Base-by-base conservation (phyloP, 768 basidiomycete species). In the Suillus ampliporus region DNA sequence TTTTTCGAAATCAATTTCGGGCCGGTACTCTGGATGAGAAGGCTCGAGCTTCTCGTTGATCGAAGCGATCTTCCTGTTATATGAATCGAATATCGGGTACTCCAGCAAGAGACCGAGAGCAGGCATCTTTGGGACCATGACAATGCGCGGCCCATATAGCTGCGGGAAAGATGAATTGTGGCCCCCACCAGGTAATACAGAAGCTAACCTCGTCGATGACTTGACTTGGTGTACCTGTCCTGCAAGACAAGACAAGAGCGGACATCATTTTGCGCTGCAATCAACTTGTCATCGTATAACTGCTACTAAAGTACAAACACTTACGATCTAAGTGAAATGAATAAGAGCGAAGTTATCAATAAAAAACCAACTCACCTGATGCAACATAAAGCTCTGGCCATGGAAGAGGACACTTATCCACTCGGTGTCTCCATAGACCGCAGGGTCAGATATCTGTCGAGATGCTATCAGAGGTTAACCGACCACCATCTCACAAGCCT, bases 311-410 rank as follows among this genome's bases (percentile, higher is more conserved):
- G 26, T 26, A 2, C 10, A 46, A 40, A 4, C 26, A 2, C 76
- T 71, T 61, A 75, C 76, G 58, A 75, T 77, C 74, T 75, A 62
- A 40, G 53, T 37, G 13, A 58, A 62, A 48, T 57, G 61, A 51
- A 61, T 61, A 72, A 68, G 61, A 67, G 63, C 43, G 37, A 41
- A 74, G 80, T 62, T 67, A 65, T 46, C 21, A 28, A 31, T 37
- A 14, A 23, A 31, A 62, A 40, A 52, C 71, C 37, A n/a, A 78
- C 83, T 58, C 69, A 95, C 95, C 82, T 99, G 97, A 75, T 99
- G 97, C 59, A 99, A 78, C 97, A 99, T 99, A 76, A 99, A 99
- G 69, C 94, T 95, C 76, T 99, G 97, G 0, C 97, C 97, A 72
- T 99, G 95, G 73, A 97, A 91, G 63, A 91, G 80, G 21, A 99